Evolutionary conservation across 31 red algal genomes (phyloP), one percentile per base, ranked within the genome.

Genomic region (Bonnemaisonia californica): DNA sequence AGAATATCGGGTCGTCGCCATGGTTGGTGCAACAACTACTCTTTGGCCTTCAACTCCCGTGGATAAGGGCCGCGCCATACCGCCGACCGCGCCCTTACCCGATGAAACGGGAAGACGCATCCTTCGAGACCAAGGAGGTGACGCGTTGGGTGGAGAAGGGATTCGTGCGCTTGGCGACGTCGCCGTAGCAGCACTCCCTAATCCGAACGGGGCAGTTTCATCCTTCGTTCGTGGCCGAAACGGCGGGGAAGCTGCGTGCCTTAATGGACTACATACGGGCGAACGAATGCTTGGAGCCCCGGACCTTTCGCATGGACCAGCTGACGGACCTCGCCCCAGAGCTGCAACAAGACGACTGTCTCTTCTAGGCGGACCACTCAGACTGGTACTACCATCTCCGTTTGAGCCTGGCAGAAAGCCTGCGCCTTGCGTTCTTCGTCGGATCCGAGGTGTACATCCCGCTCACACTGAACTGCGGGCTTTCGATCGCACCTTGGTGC

Each of bases 351-450:
- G 81, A 37, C 1, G 81, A 85, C 30, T 22, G 16, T 28, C 69
- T 85, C 3, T 75, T 85, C 66, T 76, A 74, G 30, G 68, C 54
- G 27, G 54, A 85, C 81, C 4, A 76, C 48, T 34, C 55, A 22
- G 81, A 85, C 48, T 69, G 28, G 1, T 76, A 75, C 29, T 66
- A 74, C 70, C 81, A 85, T 51, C 23, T 85, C 47, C 41, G 69
- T 0, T 51, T 74, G 24, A 35, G 33, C 11, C 21, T 45, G 8
- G 13, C 4, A 29, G 81, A 85, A 69, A 24, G 40, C 21, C 7
- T 2, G 5, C 30, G 70, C 12, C 48, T 85, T 5, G 81, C 69
- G 0, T 85, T 85, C 55, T 36, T 28, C 19, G 81, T 85, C 3
- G 69, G 48, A 27, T 1, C 22, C 23, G 28, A 45, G 51, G 2